Evolutionary conservation across 2,329 filamentous ascomycete genomes (phyloP).

Genomic region (Xylaria sp.): DNA sequence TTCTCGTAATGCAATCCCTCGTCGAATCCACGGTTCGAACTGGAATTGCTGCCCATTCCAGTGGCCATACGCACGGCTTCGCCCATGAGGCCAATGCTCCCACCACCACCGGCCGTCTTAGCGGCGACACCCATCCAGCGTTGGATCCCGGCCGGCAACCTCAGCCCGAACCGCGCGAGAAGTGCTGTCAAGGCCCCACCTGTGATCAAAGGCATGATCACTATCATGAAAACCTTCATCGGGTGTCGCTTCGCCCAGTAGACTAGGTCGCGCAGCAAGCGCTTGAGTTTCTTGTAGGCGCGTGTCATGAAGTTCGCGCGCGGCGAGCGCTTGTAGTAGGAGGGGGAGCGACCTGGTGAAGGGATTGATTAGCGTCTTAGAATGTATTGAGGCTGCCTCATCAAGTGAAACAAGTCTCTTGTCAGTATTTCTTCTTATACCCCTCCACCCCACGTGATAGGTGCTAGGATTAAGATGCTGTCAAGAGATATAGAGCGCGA

Average conservation of each 20-base stretch:
- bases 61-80: conserved; percentile 62
- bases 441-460: background rate
- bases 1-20: conserved; percentile 47
- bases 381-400: background rate
- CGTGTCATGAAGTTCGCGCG: conserved; percentile 78
- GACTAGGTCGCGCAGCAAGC: conserved; percentile 79
- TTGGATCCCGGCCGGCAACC: conserved; percentile 69
- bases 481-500: background rate
- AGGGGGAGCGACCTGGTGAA: conserved; percentile 58
- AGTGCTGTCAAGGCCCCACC: conserved; percentile 81
- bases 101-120: conserved; percentile 55
- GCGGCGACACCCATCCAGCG: conserved; percentile 61
- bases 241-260: conserved; percentile 84
- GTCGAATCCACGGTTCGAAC: conserved; percentile 44
- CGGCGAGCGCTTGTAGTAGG: conserved; percentile 80
- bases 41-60: conserved; percentile 34
- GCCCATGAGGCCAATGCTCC: conserved; percentile 55
- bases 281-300: conserved; percentile 75
- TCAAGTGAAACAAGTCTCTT: background rate
- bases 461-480: background rate
- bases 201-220: conserved; percentile 85
- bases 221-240: conserved; percentile 83
- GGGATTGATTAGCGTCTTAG: conserved; percentile 6
- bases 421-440: background rate
- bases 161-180: conserved; percentile 78